A percentile compares a stretch with the other conserved stretches of the same genome.
These are phyloP conservation scores for Pinus tabuliformis DNA, from an alignment of 75 land plant species.

Conservation along the genomic window DNA sequence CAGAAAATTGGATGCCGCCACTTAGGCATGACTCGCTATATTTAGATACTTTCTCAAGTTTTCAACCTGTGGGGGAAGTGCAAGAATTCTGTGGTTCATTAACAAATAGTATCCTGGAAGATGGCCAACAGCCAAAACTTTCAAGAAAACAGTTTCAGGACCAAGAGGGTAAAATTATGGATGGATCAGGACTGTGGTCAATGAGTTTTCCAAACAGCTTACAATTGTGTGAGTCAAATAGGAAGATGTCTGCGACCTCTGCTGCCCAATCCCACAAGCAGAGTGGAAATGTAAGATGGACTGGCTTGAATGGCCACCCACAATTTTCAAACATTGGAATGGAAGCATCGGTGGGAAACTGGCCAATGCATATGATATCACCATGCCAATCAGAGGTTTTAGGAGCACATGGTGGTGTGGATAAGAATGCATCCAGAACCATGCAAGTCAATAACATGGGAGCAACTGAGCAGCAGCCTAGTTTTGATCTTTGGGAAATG, in stretches of 20 bases:
- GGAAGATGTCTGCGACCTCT: conserved; percentile 17
- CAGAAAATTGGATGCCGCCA: conserved; percentile 12
- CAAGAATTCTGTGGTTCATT: not conserved
- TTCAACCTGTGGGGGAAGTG: not conserved
- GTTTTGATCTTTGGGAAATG: too few species aligned
- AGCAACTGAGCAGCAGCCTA: too few species aligned
- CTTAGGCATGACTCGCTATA: not conserved
- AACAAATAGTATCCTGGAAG: not conserved
- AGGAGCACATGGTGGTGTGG: too few species aligned
- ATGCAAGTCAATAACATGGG: too few species aligned
- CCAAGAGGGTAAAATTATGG: not conserved
- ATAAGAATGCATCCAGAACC: too few species aligned
- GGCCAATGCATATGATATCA: too few species aligned
- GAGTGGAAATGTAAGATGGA: too few species aligned
- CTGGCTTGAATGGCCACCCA: too few species aligned
- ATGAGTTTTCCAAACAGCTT: conserved; percentile 32
- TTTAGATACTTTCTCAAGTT: not conserved
- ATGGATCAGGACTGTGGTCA: not conserved
- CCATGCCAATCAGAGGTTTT: too few species aligned
- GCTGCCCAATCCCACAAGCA: too few species aligned
- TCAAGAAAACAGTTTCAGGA: not conserved
- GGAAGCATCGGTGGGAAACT: too few species aligned
- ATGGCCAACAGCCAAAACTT: not conserved
- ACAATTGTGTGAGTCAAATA: conserved; percentile 22
- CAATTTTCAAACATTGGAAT: too few species aligned